A percentile compares a stretch with the other conserved stretches of the same genome.
Conservation (phyloP, 2,329 filamentous ascomycete species). For the Neonectria faginata region DNA sequence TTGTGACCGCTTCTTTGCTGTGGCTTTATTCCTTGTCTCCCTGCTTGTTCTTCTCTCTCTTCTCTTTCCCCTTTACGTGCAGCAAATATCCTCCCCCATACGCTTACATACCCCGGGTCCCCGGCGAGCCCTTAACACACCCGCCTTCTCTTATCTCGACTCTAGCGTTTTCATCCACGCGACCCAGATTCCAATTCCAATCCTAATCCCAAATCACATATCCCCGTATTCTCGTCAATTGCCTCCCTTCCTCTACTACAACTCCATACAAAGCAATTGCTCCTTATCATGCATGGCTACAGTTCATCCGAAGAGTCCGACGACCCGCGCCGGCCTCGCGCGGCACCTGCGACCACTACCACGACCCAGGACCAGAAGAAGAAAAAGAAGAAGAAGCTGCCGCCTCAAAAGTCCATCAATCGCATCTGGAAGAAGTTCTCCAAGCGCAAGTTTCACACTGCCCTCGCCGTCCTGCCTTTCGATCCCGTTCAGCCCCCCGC, state of each 20-base stretch:
- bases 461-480: conserved; percentile 73
- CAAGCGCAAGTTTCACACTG: conserved; percentile 71
- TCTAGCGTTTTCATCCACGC: background rate
- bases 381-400: conserved; percentile 62
- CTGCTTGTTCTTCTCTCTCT: background rate
- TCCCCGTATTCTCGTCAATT: background rate
- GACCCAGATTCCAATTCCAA: background rate
- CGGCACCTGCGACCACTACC: conserved; percentile 49
- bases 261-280: background rate
- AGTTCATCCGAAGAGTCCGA: conserved; percentile 64
- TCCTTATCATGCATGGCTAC: conserved; percentile 57
- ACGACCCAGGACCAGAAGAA: conserved; percentile 59
- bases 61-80: conserved; percentile 1
- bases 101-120: background rate
- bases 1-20: conserved; percentile 21
- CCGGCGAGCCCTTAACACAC: background rate
- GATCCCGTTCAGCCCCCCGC: conserved; percentile 67
- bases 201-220: background rate
- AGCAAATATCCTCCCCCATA: background rate
- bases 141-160: conserved; percentile 5
- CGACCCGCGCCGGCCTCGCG: conserved; percentile 55
- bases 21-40: background rate
- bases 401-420: conserved; percentile 75
- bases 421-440: conserved; percentile 73
- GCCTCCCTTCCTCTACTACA: background rate